Evolutionary conservation across 2,329 filamentous ascomycete species (phyloP).

Genomic region (Colletotrichum destructivum): DNA sequence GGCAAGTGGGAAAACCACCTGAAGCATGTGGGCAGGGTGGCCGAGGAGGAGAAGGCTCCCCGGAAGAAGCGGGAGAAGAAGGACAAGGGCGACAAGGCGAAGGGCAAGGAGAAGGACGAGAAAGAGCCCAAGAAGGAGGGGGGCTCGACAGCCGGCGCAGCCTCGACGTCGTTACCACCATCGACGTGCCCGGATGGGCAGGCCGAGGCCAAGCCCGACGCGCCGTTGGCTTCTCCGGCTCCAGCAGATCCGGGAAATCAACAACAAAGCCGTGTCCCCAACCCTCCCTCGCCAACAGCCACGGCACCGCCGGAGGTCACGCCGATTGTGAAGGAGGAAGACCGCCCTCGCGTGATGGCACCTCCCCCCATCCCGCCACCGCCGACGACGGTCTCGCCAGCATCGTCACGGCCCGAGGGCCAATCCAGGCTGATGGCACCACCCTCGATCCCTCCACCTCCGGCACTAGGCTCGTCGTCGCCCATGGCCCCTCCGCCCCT

Average conservation of each 20-base stretch:
- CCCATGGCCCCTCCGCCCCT: conserved; percentile 28
- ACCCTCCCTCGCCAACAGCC: conserved; percentile 6
- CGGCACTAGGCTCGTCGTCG: conserved; percentile 17
- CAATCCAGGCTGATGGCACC: conserved; percentile 40
- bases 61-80: conserved; percentile 71
- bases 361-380: conserved; percentile 39
- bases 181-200: conserved; percentile 11
- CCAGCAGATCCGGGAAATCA: conserved; percentile 6
- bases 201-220: neutral
- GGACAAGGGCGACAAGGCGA: conserved; percentile 56
- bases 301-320: neutral
- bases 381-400: conserved; percentile 38
- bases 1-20: conserved; percentile 85
- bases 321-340: conserved; percentile 29
- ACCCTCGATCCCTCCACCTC: conserved; percentile 31
- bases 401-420: conserved; percentile 48
- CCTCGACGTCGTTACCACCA: conserved; percentile 6
- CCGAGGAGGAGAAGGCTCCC: conserved; percentile 71
- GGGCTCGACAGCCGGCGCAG: conserved; percentile 35
- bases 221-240: conserved; percentile 3
- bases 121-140: conserved; percentile 42
- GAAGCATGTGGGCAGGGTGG: conserved; percentile 78
- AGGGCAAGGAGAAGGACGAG: conserved; percentile 49
- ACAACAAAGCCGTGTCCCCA: conserved; percentile 5
- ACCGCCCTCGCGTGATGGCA: conserved; percentile 29